Evolutionary conservation across 805 yeast species (phyloP).

Genomic region (Pichia paraexigua): DNA sequence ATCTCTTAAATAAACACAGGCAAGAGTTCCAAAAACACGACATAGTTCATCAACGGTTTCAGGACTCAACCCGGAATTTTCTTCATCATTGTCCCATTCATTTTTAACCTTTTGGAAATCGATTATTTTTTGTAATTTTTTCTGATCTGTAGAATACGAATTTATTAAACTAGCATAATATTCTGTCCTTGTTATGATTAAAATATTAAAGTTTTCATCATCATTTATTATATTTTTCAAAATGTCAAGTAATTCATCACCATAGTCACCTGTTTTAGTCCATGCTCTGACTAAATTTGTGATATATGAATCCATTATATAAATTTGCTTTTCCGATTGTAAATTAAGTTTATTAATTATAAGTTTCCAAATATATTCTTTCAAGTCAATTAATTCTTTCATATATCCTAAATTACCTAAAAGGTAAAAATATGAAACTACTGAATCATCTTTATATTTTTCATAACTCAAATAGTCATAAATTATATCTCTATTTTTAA

Average conservation of each 20-base stretch:
- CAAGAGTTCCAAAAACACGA: constrained; percentile 1
- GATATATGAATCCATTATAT: constrained; percentile 2
- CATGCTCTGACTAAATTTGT: constrained; percentile 1
- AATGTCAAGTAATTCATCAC: not conserved
- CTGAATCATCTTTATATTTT: constrained; percentile 2
- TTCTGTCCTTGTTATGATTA: not conserved
- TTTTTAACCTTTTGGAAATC: not conserved
- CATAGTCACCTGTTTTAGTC: not conserved
- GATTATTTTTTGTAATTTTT: not conserved
- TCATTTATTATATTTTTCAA: not conserved
- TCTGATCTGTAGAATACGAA: not conserved
- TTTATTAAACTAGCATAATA: not conserved
- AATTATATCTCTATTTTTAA: not conserved
- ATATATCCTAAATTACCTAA: not conserved
- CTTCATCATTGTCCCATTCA: not conserved
- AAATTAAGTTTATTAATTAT: not conserved
- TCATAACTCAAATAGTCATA: not conserved
- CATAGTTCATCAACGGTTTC: constrained; percentile 2
- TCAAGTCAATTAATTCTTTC: not conserved
- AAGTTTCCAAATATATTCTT: not conserved
- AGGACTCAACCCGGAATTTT: not conserved
- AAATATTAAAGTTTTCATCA: not conserved
- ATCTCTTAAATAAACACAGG: constrained; percentile 3
- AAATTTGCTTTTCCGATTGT: not conserved
- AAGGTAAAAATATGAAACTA: constrained; percentile 3